Base-by-base conservation (phyloP, 441 rosid genomes). In the Gossypium schwendimanii region DNA sequence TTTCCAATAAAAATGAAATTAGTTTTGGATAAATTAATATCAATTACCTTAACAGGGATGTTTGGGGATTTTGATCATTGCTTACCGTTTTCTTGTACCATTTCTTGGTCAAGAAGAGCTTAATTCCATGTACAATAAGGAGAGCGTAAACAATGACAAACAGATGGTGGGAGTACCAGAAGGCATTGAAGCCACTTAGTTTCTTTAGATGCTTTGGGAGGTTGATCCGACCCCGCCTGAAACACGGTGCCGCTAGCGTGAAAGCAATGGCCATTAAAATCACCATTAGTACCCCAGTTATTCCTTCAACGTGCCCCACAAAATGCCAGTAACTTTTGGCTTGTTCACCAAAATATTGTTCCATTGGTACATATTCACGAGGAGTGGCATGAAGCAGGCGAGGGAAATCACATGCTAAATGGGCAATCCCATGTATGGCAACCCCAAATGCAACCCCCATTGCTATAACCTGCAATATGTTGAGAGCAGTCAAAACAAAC, bases 111-210 rank as follows among this genome's bases (percentile, higher is more conserved):
- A 88, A 80, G 79, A 79, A 88, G 39, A 88, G 77, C 71, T 76
- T 72, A 60, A 65, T 71, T 7, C 93, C 91, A 26, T 88, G 93
- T 8, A 87, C 75, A 20, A 86, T 9, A 49, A 88, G 89, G 18
- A 87, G 82, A 1, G 84, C 33, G 72, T 85, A 88, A 72, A 88
- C 91, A 6, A 88, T 80, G 69, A 87, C 80, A 69, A 88, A 87
- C 70, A 88, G 70, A 59, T 88, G 93, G 81, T 88, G 93, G 3
- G 91, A 85, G 76, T 88, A 87, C 93, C 91, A 88, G 73, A 88
- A 88, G 54, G 91, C 89, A 23, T 88, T 88, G 79, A 85, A 88
- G 17, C 91, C 91, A 0, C 89, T 84, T n/a, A 87, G 84, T 64
- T 82, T 84, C 81, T 83, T 79, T 47, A 88, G 67, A 23, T 75